Conservation (phyloP, 306 rosid genomes). For the Abrus precatorius region DNA sequence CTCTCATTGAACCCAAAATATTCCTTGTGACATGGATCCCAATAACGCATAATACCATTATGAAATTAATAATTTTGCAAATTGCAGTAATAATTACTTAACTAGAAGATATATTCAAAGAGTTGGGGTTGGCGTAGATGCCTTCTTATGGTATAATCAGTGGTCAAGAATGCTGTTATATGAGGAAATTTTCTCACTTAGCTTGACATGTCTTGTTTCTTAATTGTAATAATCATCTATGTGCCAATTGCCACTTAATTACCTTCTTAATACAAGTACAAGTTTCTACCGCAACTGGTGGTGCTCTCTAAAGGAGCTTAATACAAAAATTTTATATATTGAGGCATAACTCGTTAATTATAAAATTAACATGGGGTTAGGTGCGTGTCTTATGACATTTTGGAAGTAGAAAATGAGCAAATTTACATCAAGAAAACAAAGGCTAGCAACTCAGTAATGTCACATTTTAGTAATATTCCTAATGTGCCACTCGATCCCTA, state of each 20-base stretch:
- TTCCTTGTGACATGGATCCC: constrained; percentile 60
- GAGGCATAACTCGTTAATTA: constrained; percentile 16
- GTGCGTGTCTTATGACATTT: constrained; percentile 40
- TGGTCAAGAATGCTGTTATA: constrained; percentile 26
- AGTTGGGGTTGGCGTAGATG: constrained; percentile 47
- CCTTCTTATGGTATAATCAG: constrained; percentile 17
- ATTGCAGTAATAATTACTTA: constrained; percentile 43
- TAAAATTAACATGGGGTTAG: constrained; percentile 44
- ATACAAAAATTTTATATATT: constrained; percentile 29
- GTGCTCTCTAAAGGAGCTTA: neutral
- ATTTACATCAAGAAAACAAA: neutral
- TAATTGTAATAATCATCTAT: neutral
- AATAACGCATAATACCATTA: constrained; percentile 44
- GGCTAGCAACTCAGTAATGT: constrained; percentile 10
- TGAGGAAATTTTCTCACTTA: constrained; percentile 3
- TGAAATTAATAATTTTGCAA: constrained; percentile 36
- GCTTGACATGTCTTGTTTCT: constrained; percentile 34
- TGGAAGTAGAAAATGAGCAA: neutral
- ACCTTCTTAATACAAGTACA: constrained; percentile 2
- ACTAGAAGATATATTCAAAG: constrained; percentile 28
- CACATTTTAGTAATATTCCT: constrained; percentile 32
- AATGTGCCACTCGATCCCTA: constrained; percentile 17
- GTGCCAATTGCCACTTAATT: constrained; percentile 33
- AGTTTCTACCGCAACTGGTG: constrained; percentile 52
- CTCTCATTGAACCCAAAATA: constrained; percentile 57